A percentile compares a stretch with the other conserved stretches of the same genome.
These are phyloP conservation scores for Coffea canephora DNA, from an alignment of 257 asterid genomes.

Conservation along the genomic window DNA sequence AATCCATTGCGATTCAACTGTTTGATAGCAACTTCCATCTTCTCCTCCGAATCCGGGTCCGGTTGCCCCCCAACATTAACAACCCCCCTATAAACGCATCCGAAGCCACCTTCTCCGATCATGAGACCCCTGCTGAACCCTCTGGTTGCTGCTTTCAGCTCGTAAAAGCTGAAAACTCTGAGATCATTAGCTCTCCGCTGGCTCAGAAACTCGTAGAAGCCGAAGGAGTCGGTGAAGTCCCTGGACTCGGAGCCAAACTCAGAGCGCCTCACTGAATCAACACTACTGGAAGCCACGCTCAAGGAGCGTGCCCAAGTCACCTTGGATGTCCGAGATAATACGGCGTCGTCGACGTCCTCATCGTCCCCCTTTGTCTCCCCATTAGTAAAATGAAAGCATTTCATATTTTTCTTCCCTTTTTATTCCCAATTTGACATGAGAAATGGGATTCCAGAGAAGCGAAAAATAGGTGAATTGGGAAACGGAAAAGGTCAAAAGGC, in stretches of 20 bases:
- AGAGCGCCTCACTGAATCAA: conserved; percentile 61
- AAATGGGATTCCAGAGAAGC: not conserved
- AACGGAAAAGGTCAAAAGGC: too few species aligned
- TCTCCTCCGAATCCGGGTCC: conserved; percentile 28
- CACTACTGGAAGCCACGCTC: conserved; percentile 76
- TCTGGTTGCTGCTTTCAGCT: conserved; percentile 71
- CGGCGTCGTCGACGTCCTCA: conserved; percentile 44
- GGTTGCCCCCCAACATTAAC: conserved; percentile 19
- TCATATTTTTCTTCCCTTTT: conserved; percentile 36
- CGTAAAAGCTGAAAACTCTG: conserved; percentile 59
- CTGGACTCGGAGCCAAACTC: conserved; percentile 68
- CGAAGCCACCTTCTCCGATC: conserved; percentile 97
- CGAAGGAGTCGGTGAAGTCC: conserved; percentile 63
- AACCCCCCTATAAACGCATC: conserved; percentile 74
- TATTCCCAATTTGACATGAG: not conserved
- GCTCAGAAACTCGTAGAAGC: conserved; percentile 53
- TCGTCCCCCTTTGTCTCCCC: conserved; percentile 37
- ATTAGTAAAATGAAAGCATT: conserved; percentile 76
- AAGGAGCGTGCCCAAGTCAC: conserved; percentile 82
- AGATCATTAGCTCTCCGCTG: conserved; percentile 74
- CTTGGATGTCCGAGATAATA: conserved; percentile 43
- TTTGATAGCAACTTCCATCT: conserved; percentile 72
- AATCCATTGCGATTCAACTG: conserved; percentile 87
- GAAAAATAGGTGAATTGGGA: too few species aligned
- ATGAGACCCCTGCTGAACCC: conserved; percentile 64